These are phyloP conservation scores for Phaeodactylum tricornutum DNA, from an alignment of 108 stramenopile genomes.

Conservation along the genomic window DNA sequence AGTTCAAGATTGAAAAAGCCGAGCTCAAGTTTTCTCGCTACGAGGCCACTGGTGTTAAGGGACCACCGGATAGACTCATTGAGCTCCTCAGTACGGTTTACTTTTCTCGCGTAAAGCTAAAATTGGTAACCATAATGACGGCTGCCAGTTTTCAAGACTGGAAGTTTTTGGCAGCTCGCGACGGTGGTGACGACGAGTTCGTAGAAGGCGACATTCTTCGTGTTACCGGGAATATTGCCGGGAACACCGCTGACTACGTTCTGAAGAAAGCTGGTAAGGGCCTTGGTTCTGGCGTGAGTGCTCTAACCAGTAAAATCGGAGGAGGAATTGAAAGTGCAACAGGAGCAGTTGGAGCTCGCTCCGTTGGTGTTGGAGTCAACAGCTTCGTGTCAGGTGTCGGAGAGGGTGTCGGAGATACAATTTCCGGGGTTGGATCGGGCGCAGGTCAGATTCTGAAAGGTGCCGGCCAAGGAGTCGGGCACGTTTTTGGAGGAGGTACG, in stretches of 20 bases:
- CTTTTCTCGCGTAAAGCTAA: conserved; percentile 62
- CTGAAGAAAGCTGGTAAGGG: conserved; percentile 55
- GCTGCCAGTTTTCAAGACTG: conserved; percentile 82
- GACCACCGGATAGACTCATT: conserved; percentile 71
- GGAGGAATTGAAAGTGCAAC: conserved; percentile 63
- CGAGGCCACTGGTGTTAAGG: conserved; percentile 55
- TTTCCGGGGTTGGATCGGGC: conserved; percentile 76
- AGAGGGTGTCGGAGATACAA: conserved; percentile 62
- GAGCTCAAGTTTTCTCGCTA: conserved; percentile 70
- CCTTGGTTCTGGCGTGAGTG: conserved; percentile 52
- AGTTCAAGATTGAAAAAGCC: conserved; percentile 74
- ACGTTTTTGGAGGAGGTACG: conserved; percentile 67
- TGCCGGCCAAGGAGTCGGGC: conserved; percentile 77
- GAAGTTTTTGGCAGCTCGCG: conserved; percentile 69
- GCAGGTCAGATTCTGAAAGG: conserved; percentile 68
- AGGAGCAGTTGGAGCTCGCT: conserved; percentile 57
- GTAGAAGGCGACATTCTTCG: conserved; percentile 80
- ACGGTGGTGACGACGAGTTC: conserved; percentile 71
- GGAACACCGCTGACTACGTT: conserved; percentile 55
- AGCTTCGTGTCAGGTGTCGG: conserved; percentile 82
- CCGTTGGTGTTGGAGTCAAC: conserved; percentile 74
- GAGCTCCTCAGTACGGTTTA: conserved; percentile 67
- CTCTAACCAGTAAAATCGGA: conserved; percentile 45
- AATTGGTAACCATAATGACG: conserved; percentile 61
- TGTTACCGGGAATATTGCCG: conserved; percentile 73